These are phyloP conservation scores for Cryptococcus sp. DNA, from an alignment of 1,284 basidiomycete genomes.

Conservation along the genomic window DNA sequence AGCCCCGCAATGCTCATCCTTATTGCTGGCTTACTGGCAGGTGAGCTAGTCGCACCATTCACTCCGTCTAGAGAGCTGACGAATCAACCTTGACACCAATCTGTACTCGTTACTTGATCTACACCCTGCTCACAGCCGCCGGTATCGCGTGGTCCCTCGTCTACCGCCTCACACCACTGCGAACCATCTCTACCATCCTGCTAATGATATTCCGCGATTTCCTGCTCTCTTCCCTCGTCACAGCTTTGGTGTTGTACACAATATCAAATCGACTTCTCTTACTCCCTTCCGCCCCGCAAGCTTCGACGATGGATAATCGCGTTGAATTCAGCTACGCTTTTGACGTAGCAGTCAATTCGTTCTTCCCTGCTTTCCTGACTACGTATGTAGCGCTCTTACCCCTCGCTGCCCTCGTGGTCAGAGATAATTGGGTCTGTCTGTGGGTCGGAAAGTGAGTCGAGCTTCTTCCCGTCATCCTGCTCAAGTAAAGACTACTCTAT, in stretches of 20 bases:
- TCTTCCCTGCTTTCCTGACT: constrained; percentile 87
- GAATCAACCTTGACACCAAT: background rate
- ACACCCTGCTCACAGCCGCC: constrained; percentile 61
- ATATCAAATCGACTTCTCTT: constrained; percentile 72
- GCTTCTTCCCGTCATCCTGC: background rate
- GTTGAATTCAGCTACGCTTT: constrained; percentile 93
- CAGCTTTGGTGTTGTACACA: constrained; percentile 78
- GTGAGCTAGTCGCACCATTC: constrained; percentile 55
- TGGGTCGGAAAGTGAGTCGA: constrained; percentile 73
- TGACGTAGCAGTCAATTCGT: constrained; percentile 91
- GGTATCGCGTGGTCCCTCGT: constrained; percentile 82
- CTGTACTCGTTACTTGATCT: background rate
- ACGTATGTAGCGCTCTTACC: constrained; percentile 83
- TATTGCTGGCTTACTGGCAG: constrained; percentile 70
- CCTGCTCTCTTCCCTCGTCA: constrained; percentile 69
- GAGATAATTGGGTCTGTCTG: constrained; percentile 85
- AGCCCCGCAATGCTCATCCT: constrained; percentile 83
- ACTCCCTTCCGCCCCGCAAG: constrained; percentile 64
- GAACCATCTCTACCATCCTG: constrained; percentile 65
- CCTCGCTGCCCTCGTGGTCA: constrained; percentile 75
- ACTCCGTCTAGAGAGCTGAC: constrained; percentile 2
- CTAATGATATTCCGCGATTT: constrained; percentile 87
- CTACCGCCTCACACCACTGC: constrained; percentile 65
- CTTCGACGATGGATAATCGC: constrained; percentile 66
- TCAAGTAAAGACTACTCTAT: too few relatives aligned